Percentiles rank a stretch among this genome's conserved stretches.
These are phyloP conservation scores for Venturia nashicola DNA, from an alignment of 2,329 filamentous ascomycete genomes.

Conservation along the genomic window DNA sequence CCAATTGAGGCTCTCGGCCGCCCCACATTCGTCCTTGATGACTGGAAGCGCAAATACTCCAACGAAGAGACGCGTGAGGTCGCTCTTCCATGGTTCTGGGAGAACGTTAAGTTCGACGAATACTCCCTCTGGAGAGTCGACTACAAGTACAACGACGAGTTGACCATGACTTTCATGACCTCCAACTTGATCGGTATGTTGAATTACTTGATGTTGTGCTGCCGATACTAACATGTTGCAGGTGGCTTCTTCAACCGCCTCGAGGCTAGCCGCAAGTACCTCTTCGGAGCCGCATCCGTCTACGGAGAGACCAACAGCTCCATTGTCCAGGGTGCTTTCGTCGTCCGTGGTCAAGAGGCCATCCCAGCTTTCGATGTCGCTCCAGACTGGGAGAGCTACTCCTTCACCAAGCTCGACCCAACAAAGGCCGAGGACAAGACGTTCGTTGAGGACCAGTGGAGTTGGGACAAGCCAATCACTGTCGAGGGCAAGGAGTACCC, in stretches of 20 bases:
- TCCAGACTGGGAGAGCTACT: conserved; percentile 93
- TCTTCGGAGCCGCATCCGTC: conserved; percentile 84
- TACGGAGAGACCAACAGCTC: conserved; percentile 84
- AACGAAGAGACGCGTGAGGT: conserved; percentile 76
- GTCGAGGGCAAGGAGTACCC: conserved; percentile 79
- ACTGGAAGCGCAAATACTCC: conserved; percentile 98
- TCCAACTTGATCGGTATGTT: conserved; percentile 78
- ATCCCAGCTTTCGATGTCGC: conserved; percentile 87
- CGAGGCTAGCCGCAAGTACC: conserved; percentile 93
- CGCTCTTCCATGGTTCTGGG: conserved; percentile 96
- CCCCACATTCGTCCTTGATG: conserved; percentile 74
- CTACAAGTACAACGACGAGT: conserved; percentile 99
- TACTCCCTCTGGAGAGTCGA: conserved; percentile 90
- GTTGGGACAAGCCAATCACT: conserved; percentile 74
- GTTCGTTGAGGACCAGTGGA: conserved; percentile 79
- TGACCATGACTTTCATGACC: conserved; percentile 97
- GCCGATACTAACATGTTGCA: conserved; percentile 16
- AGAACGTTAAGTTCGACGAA: conserved; percentile 85
- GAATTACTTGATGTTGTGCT: neutral
- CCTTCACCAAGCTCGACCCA: conserved; percentile 92
- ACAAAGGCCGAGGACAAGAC: conserved; percentile 72
- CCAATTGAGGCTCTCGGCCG: conserved; percentile 75
- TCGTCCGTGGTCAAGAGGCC: conserved; percentile 85
- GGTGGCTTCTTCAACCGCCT: conserved; percentile 95
- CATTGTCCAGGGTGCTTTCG: conserved; percentile 82